These are phyloP conservation scores for Coffea canephora DNA, from an alignment of 257 asterid species.

Conservation along the genomic window DNA sequence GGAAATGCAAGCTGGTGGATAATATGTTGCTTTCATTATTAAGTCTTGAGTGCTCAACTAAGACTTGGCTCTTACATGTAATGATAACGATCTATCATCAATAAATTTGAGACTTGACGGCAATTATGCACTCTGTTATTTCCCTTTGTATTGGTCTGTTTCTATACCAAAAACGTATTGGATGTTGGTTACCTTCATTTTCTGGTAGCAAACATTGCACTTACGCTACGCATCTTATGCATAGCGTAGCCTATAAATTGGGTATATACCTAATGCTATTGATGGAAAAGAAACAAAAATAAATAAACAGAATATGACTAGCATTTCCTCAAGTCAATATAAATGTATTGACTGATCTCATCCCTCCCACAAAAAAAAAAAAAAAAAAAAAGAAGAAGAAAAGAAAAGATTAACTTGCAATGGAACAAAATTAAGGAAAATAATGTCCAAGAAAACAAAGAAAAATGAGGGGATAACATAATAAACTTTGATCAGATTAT, in stretches of 20 bases:
- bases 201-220: background rate
- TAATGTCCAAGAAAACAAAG: background rate
- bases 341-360: no score
- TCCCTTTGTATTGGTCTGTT: background rate
- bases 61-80: background rate
- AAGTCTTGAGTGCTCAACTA: background rate
- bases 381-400: no score
- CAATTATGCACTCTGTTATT: background rate
- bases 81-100: conserved; percentile 4
- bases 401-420: background rate
- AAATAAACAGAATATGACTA: background rate
- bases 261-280: background rate
- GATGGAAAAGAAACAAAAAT: background rate
- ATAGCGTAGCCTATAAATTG: no score
- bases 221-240: background rate
- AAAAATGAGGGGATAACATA: background rate
- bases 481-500: conserved; percentile 10
- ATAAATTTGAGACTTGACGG: background rate
- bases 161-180: background rate
- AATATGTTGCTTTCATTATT: conserved; percentile 36
- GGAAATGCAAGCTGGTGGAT: conserved; percentile 46
- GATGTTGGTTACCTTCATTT: background rate
- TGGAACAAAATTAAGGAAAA: background rate
- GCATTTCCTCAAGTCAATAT: background rate
- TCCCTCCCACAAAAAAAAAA: no score